Evolutionary conservation across 2,329 filamentous ascomycete genomes (phyloP).

Genomic region (Phyllosticta citrichinensis): DNA sequence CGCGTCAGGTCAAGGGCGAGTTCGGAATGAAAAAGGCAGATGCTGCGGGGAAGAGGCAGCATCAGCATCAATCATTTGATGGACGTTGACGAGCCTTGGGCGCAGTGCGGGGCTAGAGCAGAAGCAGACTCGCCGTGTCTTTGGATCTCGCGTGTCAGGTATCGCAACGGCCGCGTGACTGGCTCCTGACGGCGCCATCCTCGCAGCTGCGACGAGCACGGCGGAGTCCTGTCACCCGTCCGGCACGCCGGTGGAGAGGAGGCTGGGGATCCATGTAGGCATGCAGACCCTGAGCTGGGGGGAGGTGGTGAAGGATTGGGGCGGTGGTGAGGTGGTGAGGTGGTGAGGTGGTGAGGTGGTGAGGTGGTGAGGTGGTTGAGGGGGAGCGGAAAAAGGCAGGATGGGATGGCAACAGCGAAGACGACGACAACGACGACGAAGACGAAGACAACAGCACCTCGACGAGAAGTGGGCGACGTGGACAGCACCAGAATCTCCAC

Average conservation of each 20-base stretch:
- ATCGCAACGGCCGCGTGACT: slow-evolving; percentile 4
- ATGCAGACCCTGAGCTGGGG: not conserved
- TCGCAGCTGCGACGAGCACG: slow-evolving; percentile 1
- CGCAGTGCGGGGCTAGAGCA: slow-evolving; percentile 4
- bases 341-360: not conserved
- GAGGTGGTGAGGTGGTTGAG: not conserved
- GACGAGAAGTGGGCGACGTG: too few species aligned
- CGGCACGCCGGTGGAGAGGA: not conserved
- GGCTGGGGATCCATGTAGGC: not conserved
- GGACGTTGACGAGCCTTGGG: not conserved
- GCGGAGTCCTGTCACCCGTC: not conserved
- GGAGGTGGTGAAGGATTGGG: not conserved
- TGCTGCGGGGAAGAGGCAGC: not conserved
- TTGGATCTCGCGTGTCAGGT: slow-evolving; percentile 4
- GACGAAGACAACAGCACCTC: not conserved
- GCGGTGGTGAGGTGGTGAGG: not conserved
- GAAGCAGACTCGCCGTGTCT: slow-evolving; percentile 1
- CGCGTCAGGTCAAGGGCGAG: not conserved
- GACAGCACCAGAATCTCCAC: too few species aligned
- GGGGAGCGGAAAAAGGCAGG: not conserved
- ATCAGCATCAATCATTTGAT: not conserved
- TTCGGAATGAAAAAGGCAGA: not conserved
- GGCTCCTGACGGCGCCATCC: slow-evolving; percentile 9
- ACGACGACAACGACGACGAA: not conserved
- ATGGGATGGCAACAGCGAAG: too few species aligned